Base-by-base conservation (phyloP, 1,284 basidiomycete genomes). In the Ustilago loliicola region DNA sequence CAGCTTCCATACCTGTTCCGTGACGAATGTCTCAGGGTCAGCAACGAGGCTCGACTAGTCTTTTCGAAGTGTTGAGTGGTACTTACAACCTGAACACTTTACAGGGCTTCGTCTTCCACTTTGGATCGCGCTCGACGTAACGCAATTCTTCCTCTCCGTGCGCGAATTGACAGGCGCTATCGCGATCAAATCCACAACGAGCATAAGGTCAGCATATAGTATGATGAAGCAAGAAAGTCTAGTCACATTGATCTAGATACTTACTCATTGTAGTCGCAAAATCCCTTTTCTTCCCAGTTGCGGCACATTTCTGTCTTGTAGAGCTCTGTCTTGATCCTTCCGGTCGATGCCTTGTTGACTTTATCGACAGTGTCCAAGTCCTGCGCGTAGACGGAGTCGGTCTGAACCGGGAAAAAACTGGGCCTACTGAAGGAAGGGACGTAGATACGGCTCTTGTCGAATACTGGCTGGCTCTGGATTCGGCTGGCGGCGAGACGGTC, bases 101-200 rank as follows among this genome's bases (percentile, higher is more conserved):
- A 86, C 94, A 95, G 69, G 94, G 93, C 87, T 95, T 93, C 11
- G 94, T 95, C 88, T 95, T 95, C 88, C 94, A 95, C 92, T 95
- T 95, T 53, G 94, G 94, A 86, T 96, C 94, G 72, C 94, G 90
- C 74, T 91, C 87, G 23, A 95, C 92, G 67, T 90, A 91, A 42
- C 94, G 91, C 50, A 96, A 88, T 87, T 96, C 94, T 0, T 93
- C 91, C 83, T 94, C 91, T 53, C 94, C 94, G 81, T 96, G 94
- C 29, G 94, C 76, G 47, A 77, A 83, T 54, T 82, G 80, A 42
- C 81, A 80, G 32, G 72, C 72, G 30, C 71, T 79, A 23, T 29
- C 2, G 29, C 25, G 27, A 34, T 11, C 36, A n/a, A 11, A 2
- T 45, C 19, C 19, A 27, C 13, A 0, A 3, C 10, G 32, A 42